These are phyloP conservation scores for Syncephalastrum sp. DNA, from an alignment of 371 early-diverging fungal genomes.

Conservation along the genomic window DNA sequence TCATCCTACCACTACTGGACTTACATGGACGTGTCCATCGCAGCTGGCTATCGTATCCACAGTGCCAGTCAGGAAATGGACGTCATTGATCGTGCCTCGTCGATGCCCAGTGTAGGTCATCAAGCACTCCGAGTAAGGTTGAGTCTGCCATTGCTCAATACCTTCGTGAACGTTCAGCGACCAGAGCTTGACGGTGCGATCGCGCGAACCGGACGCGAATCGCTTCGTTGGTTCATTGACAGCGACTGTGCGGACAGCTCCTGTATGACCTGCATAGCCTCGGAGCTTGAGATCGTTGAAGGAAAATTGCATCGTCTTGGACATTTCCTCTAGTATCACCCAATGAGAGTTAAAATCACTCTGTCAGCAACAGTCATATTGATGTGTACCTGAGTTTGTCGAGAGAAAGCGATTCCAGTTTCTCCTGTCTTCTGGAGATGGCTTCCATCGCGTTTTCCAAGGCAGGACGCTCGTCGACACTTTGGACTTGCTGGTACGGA, in stretches of 20 bases:
- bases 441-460: conserved; percentile 54
- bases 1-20: not conserved
- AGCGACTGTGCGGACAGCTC: conserved; percentile 50
- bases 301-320: conserved; percentile 67
- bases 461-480: conserved; percentile 45
- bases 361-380: not conserved
- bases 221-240: conserved; percentile 58
- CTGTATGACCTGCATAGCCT: conserved; percentile 63
- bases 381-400: conserved; percentile 50
- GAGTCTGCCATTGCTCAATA: conserved; percentile 56
- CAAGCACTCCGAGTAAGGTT: conserved; percentile 58
- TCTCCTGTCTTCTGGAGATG: conserved; percentile 55
- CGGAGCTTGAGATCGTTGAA: conserved; percentile 66
- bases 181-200: conserved; percentile 73
- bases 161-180: conserved; percentile 62
- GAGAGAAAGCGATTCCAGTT: conserved; percentile 70
- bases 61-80: conserved; percentile 55
- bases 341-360: not conserved
- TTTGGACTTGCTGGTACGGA: conserved; percentile 21
- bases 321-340: conserved; percentile 57
- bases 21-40: conserved; percentile 68
- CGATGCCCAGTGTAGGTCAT: conserved; percentile 62
- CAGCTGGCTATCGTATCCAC: conserved; percentile 63
- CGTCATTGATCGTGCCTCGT: conserved; percentile 49
- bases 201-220: conserved; percentile 65